phyloP scores from a whole-genome alignment of 2,329 filamentous ascomycete species.

The Alternaria ventricosa region DNA sequence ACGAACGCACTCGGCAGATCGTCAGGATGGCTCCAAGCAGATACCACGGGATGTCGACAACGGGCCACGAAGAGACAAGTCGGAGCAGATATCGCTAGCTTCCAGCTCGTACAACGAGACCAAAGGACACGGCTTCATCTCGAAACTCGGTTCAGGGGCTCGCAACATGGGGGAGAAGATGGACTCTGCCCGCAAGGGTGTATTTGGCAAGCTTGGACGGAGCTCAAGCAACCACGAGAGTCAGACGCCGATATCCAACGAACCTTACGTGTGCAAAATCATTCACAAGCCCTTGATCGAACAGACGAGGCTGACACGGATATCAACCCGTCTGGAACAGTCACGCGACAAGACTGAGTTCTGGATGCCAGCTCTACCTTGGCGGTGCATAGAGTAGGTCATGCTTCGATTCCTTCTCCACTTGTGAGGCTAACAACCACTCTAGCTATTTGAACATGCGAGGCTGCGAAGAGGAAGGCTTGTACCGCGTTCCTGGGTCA shows the following conservation, averaged over 20 bases:
- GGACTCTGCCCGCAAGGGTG: constrained; percentile 77
- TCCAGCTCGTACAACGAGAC: constrained; percentile 65
- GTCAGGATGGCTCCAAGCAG: constrained; percentile 51
- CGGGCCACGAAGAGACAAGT: constrained; percentile 33
- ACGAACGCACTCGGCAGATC: constrained; percentile 77
- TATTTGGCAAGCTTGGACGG: constrained; percentile 79
- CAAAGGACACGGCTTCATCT: constrained; percentile 69
- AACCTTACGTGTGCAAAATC: constrained; percentile 82
- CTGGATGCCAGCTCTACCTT: constrained; percentile 97
- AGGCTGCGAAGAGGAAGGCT: constrained; percentile 88
- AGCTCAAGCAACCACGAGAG: constrained; percentile 74
- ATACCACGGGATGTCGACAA: constrained; percentile 42
- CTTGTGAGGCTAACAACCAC: constrained; percentile 17
- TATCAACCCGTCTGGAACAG: constrained; percentile 85
- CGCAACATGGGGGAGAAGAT: constrained; percentile 74
- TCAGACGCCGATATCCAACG: constrained; percentile 69
- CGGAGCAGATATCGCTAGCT: constrained; percentile 45
- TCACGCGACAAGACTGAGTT: constrained; percentile 96
- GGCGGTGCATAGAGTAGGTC: constrained; percentile 85
- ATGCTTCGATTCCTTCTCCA: neutral
- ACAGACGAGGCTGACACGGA: constrained; percentile 88
- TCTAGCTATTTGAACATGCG: constrained; percentile 86
- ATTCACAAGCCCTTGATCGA: constrained; percentile 87
- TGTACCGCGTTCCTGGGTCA: constrained; percentile 91
- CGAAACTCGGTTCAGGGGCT: constrained; percentile 74